Base-by-base conservation (phyloP, 2,329 filamentous ascomycete species). In the Furcasterigmium furcatum region DNA sequence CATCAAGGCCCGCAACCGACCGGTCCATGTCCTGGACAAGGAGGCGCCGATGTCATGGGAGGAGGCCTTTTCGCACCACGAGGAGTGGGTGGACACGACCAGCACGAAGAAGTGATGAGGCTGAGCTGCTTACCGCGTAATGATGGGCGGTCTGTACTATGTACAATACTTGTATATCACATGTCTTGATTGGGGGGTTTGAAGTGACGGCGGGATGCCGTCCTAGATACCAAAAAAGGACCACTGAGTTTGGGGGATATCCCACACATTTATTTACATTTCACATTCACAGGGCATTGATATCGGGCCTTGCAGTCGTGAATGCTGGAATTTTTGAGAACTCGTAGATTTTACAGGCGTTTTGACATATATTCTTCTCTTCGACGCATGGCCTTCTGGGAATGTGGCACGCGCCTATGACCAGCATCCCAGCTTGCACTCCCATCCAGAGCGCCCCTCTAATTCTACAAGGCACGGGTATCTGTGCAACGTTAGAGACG, bases 1-100 rank as follows among this genome's bases (percentile, higher is more conserved):
- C 45, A 55, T 71, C 56, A 57, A 73, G 24, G 79, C 84, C 46
- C 63, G 71, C 46, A 58, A 64, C 38, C 57, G 65, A 19, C 73
- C 73, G 1, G 55, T 79, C 12, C 66, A 72, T 35, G 67, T 80
- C 36, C 65, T 77, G 19, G 77, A 76, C 54, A 53, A 63, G 24
- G 54, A 66, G n/a, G 52, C 57, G 29, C 57, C 62, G 14, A 50
- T 65, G 25, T 44, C 50, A 2, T 71, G 57, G 53, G 45, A 60
- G 1, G 61, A 65, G 9, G 64, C 68, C 3, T 73, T 73, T 49
- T 50, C 50, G 6, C 42, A 50, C 16, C 32, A 47, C 39, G 27
- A 41, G 7, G 16, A 53, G 22, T 51, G 51, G 46, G 32, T 43
- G 25, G 38, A 45, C n/a, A 30, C 19, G 8, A 16, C 21, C 16